Conservation (phyloP, 345 rosid species). For the Melastoma malabathricum region DNA sequence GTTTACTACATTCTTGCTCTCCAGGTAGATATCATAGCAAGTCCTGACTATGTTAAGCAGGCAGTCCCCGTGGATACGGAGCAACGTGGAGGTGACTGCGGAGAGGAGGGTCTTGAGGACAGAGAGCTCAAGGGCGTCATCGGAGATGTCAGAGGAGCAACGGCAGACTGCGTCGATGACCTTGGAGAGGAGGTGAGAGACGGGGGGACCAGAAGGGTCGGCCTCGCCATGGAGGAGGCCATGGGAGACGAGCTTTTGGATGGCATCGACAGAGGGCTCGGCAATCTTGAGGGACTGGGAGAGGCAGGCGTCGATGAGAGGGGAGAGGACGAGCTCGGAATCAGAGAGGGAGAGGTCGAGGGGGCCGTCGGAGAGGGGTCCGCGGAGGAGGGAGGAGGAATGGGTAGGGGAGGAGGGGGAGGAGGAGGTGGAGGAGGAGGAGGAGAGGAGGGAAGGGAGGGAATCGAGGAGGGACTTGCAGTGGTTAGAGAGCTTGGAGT, state of each 20-base stretch:
- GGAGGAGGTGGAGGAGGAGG: conserved; percentile 21
- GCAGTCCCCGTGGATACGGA: conserved; percentile 89
- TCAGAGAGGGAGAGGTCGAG: conserved; percentile 59
- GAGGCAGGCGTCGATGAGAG: conserved; percentile 62
- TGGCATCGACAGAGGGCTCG: conserved; percentile 83
- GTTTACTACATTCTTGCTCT: conserved; percentile 78
- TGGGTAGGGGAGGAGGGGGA: conserved; percentile 29
- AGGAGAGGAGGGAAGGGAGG: conserved; percentile 30
- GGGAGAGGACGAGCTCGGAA: conserved; percentile 75
- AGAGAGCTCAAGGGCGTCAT: conserved; percentile 62
- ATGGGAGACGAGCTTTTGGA: conserved; percentile 80
- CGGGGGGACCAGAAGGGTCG: conserved; percentile 63
- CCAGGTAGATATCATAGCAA: conserved; percentile 86
- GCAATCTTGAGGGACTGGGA: conserved; percentile 71
- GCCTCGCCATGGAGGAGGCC: conserved; percentile 98
- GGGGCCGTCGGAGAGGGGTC: conserved; percentile 84
- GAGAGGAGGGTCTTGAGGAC: conserved; percentile 73
- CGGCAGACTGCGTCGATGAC: conserved; percentile 72
- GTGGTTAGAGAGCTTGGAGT: conserved; percentile 86
- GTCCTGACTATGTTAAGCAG: conserved; percentile 82
- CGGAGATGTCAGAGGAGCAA: conserved; percentile 60
- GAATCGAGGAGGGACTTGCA: conserved; percentile 78
- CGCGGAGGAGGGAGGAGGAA: conserved; percentile 50
- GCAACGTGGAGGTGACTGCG: conserved; percentile 73
- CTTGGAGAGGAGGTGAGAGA: conserved; percentile 51